phyloP scores from a whole-genome alignment of 2,329 filamentous ascomycete genomes.

The Aspergillus terreus region DNA sequence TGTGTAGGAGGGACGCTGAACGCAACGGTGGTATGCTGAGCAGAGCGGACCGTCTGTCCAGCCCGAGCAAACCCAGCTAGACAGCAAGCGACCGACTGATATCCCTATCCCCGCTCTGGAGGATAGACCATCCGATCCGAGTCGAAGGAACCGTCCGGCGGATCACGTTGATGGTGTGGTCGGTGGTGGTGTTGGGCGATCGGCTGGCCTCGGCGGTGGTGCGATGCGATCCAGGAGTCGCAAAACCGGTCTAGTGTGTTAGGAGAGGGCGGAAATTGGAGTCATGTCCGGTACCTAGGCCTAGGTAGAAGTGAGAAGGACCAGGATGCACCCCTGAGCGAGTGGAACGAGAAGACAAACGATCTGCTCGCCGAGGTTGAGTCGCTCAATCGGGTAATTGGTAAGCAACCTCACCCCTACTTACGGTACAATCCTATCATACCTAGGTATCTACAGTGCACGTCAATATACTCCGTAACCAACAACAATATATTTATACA shows the following conservation, averaged over 20 bases:
- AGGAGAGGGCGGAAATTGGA: background rate
- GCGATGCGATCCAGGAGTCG: background rate
- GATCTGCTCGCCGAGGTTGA: background rate
- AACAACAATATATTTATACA: background rate
- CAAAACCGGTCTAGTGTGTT: background rate
- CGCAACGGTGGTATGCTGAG: background rate
- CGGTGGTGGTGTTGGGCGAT: background rate
- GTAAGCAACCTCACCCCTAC: constrained; percentile 8
- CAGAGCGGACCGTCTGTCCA: background rate
- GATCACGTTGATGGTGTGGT: background rate
- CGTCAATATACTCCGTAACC: background rate
- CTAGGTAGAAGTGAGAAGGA: background rate
- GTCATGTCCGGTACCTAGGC: too few relatives aligned
- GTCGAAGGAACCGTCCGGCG: background rate
- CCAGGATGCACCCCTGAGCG: background rate
- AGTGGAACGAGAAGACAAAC: background rate
- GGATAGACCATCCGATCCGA: background rate
- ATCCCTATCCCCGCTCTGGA: background rate
- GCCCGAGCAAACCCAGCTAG: background rate
- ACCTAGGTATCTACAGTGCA: background rate
- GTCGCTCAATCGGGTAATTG: constrained; percentile 13
- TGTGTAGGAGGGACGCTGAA: too few relatives aligned
- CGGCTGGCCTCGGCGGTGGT: background rate
- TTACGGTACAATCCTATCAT: background rate
- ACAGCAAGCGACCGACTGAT: background rate